These are phyloP conservation scores for Euphorbia schlechtendalii DNA, from an alignment of 441 rosid genomes.

Conservation along the genomic window DNA sequence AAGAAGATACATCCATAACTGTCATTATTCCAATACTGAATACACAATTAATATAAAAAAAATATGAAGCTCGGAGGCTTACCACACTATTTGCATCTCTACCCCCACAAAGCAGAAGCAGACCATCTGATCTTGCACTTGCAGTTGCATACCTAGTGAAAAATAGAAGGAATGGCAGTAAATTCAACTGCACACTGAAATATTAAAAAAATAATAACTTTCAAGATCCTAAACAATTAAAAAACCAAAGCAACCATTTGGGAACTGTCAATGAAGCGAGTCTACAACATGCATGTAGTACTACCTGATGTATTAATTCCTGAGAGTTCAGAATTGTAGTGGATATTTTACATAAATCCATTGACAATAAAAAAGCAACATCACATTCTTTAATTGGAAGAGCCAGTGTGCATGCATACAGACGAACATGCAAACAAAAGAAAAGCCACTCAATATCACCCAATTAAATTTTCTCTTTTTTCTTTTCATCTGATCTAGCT, in stretches of 20 bases:
- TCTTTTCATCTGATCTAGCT: neutral
- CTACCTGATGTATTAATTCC: neutral
- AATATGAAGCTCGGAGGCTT: conserved; percentile 21
- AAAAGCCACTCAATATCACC: conserved; percentile 10
- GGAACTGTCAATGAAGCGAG: conserved; percentile 6
- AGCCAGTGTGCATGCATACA: neutral
- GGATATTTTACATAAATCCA: no score
- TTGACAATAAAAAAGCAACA: neutral
- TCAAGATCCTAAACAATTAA: conserved; percentile 3
- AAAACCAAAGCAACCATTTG: neutral
- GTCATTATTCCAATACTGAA: neutral
- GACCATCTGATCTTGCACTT: conserved; percentile 98
- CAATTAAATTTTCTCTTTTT: neutral
- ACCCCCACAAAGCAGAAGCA: conserved; percentile 98
- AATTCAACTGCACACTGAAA: conserved; percentile 11
- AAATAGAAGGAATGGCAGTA: conserved; percentile 16
- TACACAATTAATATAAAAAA: neutral
- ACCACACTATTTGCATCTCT: conserved; percentile 97
- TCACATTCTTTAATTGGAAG: neutral
- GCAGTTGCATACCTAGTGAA: conserved; percentile 95
- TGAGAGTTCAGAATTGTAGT: neutral
- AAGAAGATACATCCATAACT: neutral
- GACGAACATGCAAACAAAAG: no score
- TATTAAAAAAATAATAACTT: no score
- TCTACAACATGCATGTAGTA: neutral